phyloP scores from a whole-genome alignment of 148 eudicot genomes.

The Camellia granthamiana region DNA sequence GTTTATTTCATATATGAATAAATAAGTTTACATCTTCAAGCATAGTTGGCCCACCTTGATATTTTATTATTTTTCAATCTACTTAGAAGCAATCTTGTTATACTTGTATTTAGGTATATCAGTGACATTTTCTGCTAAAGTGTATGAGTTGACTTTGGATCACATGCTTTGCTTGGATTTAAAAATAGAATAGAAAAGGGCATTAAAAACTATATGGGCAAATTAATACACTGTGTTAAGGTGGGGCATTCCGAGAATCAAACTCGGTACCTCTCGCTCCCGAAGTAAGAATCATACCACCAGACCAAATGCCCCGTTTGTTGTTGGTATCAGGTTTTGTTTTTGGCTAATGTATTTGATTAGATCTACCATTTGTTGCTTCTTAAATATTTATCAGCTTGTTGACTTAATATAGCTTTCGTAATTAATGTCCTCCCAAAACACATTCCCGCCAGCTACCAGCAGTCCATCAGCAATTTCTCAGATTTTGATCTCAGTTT shows the following conservation, averaged over 20 bases:
- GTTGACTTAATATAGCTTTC: background rate
- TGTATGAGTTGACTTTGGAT: background rate
- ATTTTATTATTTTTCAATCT: background rate
- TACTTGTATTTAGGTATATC: too few species aligned
- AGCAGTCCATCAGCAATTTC: background rate
- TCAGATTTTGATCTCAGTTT: background rate
- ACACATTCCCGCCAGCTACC: background rate
- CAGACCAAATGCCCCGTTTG: constrained; percentile 57
- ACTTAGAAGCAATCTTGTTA: background rate
- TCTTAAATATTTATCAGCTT: background rate
- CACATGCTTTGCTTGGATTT: background rate
- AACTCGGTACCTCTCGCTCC: constrained; percentile 83
- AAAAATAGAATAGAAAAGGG: background rate
- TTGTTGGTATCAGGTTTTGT: background rate
- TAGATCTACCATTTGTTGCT: background rate
- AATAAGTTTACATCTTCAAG: background rate
- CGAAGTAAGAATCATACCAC: constrained; percentile 76
- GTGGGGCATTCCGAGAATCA: constrained; percentile 49
- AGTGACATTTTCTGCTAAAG: too few species aligned
- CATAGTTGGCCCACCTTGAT: background rate
- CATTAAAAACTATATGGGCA: background rate
- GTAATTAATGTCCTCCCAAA: background rate
- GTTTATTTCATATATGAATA: too few species aligned
- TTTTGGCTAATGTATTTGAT: background rate
- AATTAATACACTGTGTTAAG: background rate